Percentiles rank a stretch among this genome's conserved stretches.
Evolutionary conservation across 805 yeast species (phyloP).

Genomic region (Komagataella populi): DNA sequence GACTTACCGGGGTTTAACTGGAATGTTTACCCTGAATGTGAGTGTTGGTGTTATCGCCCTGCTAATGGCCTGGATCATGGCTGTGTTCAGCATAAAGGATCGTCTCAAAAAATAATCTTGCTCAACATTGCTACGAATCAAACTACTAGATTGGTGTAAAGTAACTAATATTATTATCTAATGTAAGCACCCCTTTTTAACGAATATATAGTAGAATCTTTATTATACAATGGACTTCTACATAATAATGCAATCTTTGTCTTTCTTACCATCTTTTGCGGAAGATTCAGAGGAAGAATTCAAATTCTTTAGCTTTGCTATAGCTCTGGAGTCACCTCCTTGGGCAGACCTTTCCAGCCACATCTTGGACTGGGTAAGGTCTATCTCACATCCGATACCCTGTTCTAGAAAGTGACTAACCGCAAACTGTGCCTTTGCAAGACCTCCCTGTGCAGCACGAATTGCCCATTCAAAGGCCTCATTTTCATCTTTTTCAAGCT

Average conservation of each 20-base stretch:
- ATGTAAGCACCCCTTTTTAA: background rate
- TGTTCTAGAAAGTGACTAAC: slow-evolving; percentile 73
- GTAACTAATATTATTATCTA: background rate
- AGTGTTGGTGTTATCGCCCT: slow-evolving; percentile 68
- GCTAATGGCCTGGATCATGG: slow-evolving; percentile 82
- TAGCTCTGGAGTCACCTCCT: slow-evolving; percentile 7
- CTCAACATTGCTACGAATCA: background rate
- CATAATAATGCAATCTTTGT: background rate
- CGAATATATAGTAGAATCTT: background rate
- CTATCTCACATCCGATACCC: slow-evolving; percentile 72
- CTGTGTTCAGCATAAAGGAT: slow-evolving; percentile 48
- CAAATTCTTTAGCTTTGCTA: background rate
- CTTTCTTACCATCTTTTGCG: background rate
- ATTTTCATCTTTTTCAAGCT: slow-evolving; percentile 63
- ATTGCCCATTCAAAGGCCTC: slow-evolving; percentile 95
- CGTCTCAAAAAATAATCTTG: slow-evolving; percentile 19
- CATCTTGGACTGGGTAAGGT: slow-evolving; percentile 39
- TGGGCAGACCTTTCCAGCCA: slow-evolving; percentile 75
- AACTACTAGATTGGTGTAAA: background rate
- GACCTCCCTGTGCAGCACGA: slow-evolving; percentile 65
- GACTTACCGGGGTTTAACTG: slow-evolving; percentile 70
- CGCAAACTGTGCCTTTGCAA: slow-evolving; percentile 75
- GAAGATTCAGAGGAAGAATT: background rate
- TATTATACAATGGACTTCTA: background rate
- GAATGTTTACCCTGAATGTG: slow-evolving; percentile 85